Base-by-base conservation (phyloP, 805 yeast species). In the Grigorovia transvaalensis region DNA sequence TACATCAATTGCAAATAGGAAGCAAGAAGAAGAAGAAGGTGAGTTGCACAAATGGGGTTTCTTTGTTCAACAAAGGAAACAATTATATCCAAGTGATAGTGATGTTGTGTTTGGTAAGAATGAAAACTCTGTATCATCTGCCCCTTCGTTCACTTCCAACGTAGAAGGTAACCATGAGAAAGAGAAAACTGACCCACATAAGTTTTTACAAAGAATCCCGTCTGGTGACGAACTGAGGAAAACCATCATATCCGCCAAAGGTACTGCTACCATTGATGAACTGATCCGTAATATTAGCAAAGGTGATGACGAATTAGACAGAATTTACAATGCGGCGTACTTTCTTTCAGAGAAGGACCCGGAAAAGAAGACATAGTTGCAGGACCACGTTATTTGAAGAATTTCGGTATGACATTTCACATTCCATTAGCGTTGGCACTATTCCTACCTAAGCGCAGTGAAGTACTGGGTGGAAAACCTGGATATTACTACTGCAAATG, bases 11-110 rank as follows among this genome's bases (percentile, higher is more conserved):
- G 62, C 69, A 12, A 81, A 85, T 60, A 88, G 89, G 15, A 83
- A 80, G 65, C 88, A 85, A 66, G 96, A 88, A 63, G 82, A 82
- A 54, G 97, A 89, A 64, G 97, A 89, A 71, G 97, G 96, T 59
- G 95, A 86, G 62, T 76, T 88, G 56, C 96, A 87, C 66, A 81
- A 85, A 69, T 81, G 88, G 82, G 95, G 95, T 18, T 80, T 81
- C 61, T 86, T 80, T 60, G 82, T 88, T 57, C 85, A 82, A 63
- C 87, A 81, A 61, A 79, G 83, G 54, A 59, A 68, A 17, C 69
- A 71, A 54, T 49, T 64, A 38, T 67, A 65, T 49, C 71, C 71
- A 13, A n/a, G 8, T 15, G 42, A 38, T 15, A 13, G 15, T 15
- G 9, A 12, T 15, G 17, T 15, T 15, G 15, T 12, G 4, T 13